Conservation (phyloP, 1,284 basidiomycete species). For the Tetrapyrgos nigripes region DNA sequence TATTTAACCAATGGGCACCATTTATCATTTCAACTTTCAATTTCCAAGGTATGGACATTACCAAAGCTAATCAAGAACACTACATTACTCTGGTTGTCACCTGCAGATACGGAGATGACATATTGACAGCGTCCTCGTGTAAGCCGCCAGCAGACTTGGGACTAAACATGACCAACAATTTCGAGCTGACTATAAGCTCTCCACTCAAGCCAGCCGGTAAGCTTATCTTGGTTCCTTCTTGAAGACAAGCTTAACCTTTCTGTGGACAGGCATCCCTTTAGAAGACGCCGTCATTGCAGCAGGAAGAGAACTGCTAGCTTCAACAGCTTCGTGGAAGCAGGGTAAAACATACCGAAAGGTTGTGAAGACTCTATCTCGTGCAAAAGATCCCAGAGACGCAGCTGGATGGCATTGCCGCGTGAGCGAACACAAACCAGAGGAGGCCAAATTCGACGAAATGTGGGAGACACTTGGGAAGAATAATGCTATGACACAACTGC, state of each 20-base stretch:
- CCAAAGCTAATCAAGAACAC: no score
- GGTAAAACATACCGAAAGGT: conserved; percentile 63
- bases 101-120: no score
- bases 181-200: conserved; percentile 45
- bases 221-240: conserved; percentile 8
- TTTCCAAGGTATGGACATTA: no score
- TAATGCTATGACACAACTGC: conserved; percentile 71
- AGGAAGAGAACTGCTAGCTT: conserved; percentile 58
- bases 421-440: conserved; percentile 65
- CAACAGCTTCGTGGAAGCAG: conserved; percentile 65
- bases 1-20: no score
- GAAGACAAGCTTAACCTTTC: not conserved
- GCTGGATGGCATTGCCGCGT: conserved; percentile 70
- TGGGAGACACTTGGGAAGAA: conserved; percentile 70
- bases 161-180: not conserved
- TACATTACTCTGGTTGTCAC: no score
- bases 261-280: conserved; percentile 49
- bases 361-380: conserved; percentile 59
- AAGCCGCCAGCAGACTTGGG: no score
- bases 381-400: conserved; percentile 59
- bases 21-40: no score
- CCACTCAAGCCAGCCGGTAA: conserved; percentile 51
- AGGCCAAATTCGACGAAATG: conserved; percentile 73
- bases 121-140: no score
- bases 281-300: conserved; percentile 62